Base-by-base conservation (phyloP, 352 stramenopile species). In the Pythium plurisporium region DNA sequence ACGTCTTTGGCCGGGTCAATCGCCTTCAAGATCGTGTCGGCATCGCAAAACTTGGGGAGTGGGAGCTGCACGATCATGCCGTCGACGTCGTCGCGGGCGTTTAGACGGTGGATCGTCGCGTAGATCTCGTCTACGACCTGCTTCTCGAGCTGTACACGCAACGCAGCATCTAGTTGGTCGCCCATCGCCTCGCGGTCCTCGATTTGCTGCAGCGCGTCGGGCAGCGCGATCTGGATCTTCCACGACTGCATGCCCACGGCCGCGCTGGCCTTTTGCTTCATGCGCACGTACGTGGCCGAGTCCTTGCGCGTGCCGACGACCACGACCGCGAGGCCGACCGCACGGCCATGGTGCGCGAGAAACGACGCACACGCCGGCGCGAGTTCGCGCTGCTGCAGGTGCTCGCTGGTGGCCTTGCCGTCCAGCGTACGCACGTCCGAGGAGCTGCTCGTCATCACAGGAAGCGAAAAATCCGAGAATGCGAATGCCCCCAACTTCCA, bases 201-300 rank as follows among this genome's bases (percentile, higher is more conserved):
- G 11, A 62, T 50, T 1, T 38, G 53, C 51, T 67, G 46, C 14
- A 71, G 58, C 12, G 54, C 40, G 11, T 70, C 64, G 0, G 67
- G 64, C 37, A 82, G 27, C 5, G 53, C 34, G 51, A 89, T 76
- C 25, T 84, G 74, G 20, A 86, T 43, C 67, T 90, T 91, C 78
- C 96, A 96, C 19, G 81, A 96, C 25, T 63, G 29, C 61, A 99
- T 97, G 42, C 96, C 96, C 19, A 95, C 86, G 60, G 98, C 89
- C 0, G 77, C 80, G 65, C 95, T 99, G 26, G 97, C 95, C 57
- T 96, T 97, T 70, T 99, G 96, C 79, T 99, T 99, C 91, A 99
- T 99, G 31, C 96, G 90, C 38, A 99, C 97, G 70, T 99, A 99
- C 40, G 96, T 98, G 36, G 81, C 83, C 49, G 95, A 99, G 76